Base-by-base conservation (phyloP, 2,329 filamentous ascomycete genomes). In the Ambrosiella xylebori region DNA sequence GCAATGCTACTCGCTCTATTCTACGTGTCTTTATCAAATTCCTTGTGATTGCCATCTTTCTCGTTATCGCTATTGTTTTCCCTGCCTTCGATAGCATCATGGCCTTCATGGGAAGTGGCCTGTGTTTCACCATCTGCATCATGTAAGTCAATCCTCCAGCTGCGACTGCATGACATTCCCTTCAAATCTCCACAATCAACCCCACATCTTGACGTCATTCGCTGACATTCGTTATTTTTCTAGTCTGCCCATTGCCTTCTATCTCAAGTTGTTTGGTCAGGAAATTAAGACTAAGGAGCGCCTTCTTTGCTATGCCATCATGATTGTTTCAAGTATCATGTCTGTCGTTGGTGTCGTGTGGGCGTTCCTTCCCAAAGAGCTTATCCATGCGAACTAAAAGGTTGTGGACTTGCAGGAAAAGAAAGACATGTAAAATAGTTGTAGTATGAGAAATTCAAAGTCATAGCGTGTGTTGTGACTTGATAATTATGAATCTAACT, bases 121-220 rank as follows among this genome's bases (percentile, higher is more conserved):
- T 95, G 13, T 96, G 91, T 71, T 95, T 95, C 65, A 88, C 87
- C 15, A 94, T 97, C 63, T 97, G 91, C 70, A 83, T 97, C 63
- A 89, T 95, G 69, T 75, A 65, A 67, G 74, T 51, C 15, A 38
- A 38, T 51, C 39, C 55, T 49, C 40, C 40, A 41, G 11, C 3
- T 12, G 40, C 11, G 49, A 13, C 11, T 36, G 17, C 38, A 35
- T 3, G 6, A 9, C 1, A 27, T 49, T 9, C 45, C 19, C 19
- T 8, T 27, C 39, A 41, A n/a, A 41, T 41, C 27, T 27, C 6
- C 15, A 49, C 5, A n/a, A n/a, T 49, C 15, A 19, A n/a, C 17
- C 11, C 47, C 9, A 27, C 47, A 9, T 11, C 47, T 19, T 51
- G 47, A 51, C 19, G 4, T 51, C 19, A 51, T 8, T 51, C 7